These are phyloP conservation scores for Tylopilus sp. DNA, from an alignment of 768 basidiomycete genomes.

Conservation along the genomic window DNA sequence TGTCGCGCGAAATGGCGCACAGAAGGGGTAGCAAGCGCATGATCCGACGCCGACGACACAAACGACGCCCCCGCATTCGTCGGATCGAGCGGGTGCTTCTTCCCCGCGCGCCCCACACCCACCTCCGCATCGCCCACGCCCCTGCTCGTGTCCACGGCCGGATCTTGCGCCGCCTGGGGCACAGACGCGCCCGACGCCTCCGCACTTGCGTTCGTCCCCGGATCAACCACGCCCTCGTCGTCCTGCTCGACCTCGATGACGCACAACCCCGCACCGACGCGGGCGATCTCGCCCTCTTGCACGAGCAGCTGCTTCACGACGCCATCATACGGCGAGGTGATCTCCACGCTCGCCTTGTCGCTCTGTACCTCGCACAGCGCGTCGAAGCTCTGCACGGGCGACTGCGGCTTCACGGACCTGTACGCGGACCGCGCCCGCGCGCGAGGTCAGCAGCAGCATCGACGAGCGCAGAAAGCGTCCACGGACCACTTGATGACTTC, in stretches of 20 bases:
- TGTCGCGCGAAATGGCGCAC: constrained; percentile 75
- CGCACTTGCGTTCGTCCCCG: background rate
- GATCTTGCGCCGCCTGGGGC: constrained; percentile 9
- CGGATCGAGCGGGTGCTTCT: constrained; percentile 66
- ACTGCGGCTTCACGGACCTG: constrained; percentile 62
- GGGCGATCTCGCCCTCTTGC: constrained; percentile 77
- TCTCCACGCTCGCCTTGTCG: constrained; percentile 89
- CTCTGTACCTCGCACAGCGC: constrained; percentile 81
- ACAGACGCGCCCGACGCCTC: background rate
- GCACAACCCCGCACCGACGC: constrained; percentile 77
- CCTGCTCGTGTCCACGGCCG: background rate
- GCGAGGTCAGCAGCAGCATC: background rate
- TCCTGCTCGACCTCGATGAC: constrained; percentile 79
- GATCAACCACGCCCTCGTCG: constrained; percentile 1
- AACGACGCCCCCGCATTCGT: constrained; percentile 29
- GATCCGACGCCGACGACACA: constrained; percentile 15
- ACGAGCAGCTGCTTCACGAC: constrained; percentile 69
- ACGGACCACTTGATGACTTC: constrained; percentile 84
- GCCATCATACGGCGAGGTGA: constrained; percentile 84
- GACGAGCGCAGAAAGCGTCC: background rate
- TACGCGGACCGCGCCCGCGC: background rate
- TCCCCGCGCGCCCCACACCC: background rate
- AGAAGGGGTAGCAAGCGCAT: constrained; percentile 70
- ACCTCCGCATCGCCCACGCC: background rate
- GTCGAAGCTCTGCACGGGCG: constrained; percentile 61